Percentiles rank a stretch among this genome's conserved stretches.
Conservation (phyloP, 208 protist genomes). For the Trypanosoma rangeli region DNA sequence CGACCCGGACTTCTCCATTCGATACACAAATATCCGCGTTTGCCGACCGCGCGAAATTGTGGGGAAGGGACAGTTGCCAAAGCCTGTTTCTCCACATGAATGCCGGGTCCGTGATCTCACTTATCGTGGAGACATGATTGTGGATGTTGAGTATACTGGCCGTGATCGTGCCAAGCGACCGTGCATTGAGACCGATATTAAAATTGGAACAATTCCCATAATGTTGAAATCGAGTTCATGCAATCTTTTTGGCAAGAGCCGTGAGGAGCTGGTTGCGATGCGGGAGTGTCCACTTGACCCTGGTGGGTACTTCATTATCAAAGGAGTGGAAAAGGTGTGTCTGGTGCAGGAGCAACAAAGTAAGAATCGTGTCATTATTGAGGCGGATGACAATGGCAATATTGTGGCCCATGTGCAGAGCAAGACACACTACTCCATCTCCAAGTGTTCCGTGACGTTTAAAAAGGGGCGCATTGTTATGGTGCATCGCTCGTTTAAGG, state of each 20-base stretch:
- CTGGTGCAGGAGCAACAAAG: constrained; percentile 96
- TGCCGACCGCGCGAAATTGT: constrained; percentile 78
- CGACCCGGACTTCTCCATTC: constrained; percentile 83
- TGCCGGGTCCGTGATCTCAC: constrained; percentile 96
- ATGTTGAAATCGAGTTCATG: constrained; percentile 99
- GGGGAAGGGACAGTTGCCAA: constrained; percentile 76
- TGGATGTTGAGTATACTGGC: constrained; percentile 86
- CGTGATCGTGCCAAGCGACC: constrained; percentile 64
- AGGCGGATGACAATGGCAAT: constrained; percentile 83
- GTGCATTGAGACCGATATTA: constrained; percentile 76
- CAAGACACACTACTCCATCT: constrained; percentile 95
- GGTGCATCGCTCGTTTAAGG: constrained; percentile 97
- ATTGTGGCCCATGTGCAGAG: constrained; percentile 85
- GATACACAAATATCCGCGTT: constrained; percentile 88
- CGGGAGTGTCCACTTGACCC: constrained; percentile 99
- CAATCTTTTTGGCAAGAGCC: constrained; percentile 90
- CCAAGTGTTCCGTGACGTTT: constrained; percentile 91
- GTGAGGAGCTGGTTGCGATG: constrained; percentile 93
- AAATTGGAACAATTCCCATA: constrained; percentile 98
- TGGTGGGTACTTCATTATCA: constrained; percentile 99
- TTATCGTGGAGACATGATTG: constrained; percentile 86
- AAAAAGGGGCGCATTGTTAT: constrained; percentile 97
- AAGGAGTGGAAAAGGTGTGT: constrained; percentile 98
- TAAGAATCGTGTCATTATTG: constrained; percentile 99
- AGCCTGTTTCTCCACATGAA: constrained; percentile 92